A percentile compares a stretch with the other conserved stretches of the same genome.
Conservation (phyloP, 2,329 filamentous ascomycete species). For the Cyphellophora attinorum region DNA sequence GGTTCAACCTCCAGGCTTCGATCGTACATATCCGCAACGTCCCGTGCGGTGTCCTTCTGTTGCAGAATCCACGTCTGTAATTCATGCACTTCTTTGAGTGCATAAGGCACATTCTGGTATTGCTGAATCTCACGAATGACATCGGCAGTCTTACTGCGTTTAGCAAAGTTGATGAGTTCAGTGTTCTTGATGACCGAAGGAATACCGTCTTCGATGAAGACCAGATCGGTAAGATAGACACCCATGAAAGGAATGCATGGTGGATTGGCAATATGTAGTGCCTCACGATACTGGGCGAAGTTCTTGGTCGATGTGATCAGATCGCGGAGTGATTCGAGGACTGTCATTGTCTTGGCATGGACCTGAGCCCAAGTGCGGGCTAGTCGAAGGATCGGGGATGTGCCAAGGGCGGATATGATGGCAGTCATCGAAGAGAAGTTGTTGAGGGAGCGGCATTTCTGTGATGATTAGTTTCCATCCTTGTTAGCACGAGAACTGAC, state of each 20-base stretch:
- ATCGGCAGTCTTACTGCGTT: slow-evolving; percentile 93
- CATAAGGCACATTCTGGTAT: slow-evolving; percentile 96
- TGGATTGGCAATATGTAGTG: slow-evolving; percentile 83
- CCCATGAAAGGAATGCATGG: slow-evolving; percentile 98
- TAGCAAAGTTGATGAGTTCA: slow-evolving; percentile 95
- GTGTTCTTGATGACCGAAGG: slow-evolving; percentile 94
- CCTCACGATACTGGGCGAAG: slow-evolving; percentile 92
- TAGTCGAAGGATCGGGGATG: slow-evolving; percentile 86
- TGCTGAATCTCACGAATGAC: slow-evolving; percentile 98
- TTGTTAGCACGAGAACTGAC: too few relatives aligned
- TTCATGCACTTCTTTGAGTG: slow-evolving; percentile 77
- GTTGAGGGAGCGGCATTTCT: slow-evolving; percentile 91
- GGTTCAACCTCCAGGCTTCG: slow-evolving; percentile 90
- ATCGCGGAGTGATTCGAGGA: slow-evolving; percentile 82
- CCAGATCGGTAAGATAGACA: slow-evolving; percentile 93
- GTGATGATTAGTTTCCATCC: slow-evolving; percentile 19
- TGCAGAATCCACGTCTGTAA: slow-evolving; percentile 93
- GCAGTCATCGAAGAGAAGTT: slow-evolving; percentile 97
- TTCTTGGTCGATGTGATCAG: slow-evolving; percentile 98
- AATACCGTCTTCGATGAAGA: slow-evolving; percentile 97
- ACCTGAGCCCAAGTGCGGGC: slow-evolving; percentile 93
- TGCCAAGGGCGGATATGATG: slow-evolving; percentile 91
- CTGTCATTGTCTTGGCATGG: slow-evolving; percentile 68
- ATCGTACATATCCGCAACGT: slow-evolving; percentile 99
- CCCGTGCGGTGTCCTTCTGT: slow-evolving; percentile 90